Evolutionary conservation across 2,329 filamentous ascomycete genomes (phyloP), one percentile per base, ranked within the genome.

Genomic region (Monilinia laxa): DNA sequence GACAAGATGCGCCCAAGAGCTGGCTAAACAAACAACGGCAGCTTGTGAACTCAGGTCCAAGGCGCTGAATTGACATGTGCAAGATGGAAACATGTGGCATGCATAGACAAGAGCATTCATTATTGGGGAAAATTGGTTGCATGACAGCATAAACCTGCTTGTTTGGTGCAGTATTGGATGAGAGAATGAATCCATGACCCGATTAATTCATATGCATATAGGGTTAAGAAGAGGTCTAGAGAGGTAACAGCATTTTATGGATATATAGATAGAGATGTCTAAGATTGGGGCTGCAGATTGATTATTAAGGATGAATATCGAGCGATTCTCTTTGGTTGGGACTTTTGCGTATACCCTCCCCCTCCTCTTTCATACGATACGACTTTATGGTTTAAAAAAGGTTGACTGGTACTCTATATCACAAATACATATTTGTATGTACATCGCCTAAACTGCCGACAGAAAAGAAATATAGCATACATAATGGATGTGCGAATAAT

Each of bases 21-120:
- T 96, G 91, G 90, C 80, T 96, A 73, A 91, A 91, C 74, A 93
- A 91, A 81, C 91, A 95, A 82, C 85, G 91, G 76, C 85, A 87
- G 75, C 82, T 88, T 81, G 85, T 90, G 71, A 88, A 88, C 66
- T 67, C 75, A 16, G 73, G 73, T 18, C 74, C 74, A 28, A 70
- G 75, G 68, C 69, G 75, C 49, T 63, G 49, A 63, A 53, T 42
- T n/a, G 31, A 18, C 6, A 60, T 12, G 12, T 65, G 23, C 11
- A 28, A 20, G 16, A 55, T n/a, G 47, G n/a, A 20, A 31, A 16
- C n/a, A 47, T 16, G 40, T 31, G 16, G 14, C 28, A 58, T 35
- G 40, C 53, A 47, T 58, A 51, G 28, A 49, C 5, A 38, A 9
- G 45, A 31, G 25, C 38, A 20, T 45, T 35, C 31, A 42, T 63